Evolutionary conservation across 495 filamentous ascomycete species (phyloP).

Genomic region (Acidomyces sp.): DNA sequence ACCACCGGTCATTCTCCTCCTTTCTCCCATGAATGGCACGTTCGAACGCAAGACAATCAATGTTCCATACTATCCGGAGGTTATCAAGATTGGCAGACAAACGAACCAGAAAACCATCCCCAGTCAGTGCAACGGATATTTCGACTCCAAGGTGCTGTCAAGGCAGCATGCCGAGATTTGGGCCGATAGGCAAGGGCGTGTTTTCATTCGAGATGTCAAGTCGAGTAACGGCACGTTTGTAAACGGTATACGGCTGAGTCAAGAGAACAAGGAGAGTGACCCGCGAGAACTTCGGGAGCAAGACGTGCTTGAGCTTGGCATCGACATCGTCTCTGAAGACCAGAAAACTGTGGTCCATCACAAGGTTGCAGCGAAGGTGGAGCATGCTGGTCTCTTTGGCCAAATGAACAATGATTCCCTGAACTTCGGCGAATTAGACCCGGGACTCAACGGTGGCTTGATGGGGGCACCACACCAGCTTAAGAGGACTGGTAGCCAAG

Average conservation of each 20-base stretch:
- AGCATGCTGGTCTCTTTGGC: slow-evolving; percentile 72
- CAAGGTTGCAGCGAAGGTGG: slow-evolving; percentile 91
- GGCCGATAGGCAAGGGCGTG: slow-evolving; percentile 77
- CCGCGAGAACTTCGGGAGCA: slow-evolving; percentile 78
- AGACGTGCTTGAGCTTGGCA: slow-evolving; percentile 84
- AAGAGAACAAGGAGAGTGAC: slow-evolving; percentile 87
- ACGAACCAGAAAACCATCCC: slow-evolving; percentile 93
- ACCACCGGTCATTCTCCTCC: slow-evolving; percentile 59
- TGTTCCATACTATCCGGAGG: slow-evolving; percentile 78
- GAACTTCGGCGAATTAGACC: slow-evolving; percentile 78
- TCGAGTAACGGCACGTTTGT: slow-evolving; percentile 98
- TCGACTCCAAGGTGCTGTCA: slow-evolving; percentile 94
- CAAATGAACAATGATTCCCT: slow-evolving; percentile 57
- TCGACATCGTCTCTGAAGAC: slow-evolving; percentile 96
- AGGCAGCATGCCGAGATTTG: slow-evolving; percentile 93
- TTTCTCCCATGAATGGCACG: slow-evolving; percentile 80
- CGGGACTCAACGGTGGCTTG: slow-evolving; percentile 51
- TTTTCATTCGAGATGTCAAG: slow-evolving; percentile 94
- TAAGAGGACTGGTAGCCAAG: slow-evolving; percentile 47
- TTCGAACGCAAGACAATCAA: slow-evolving; percentile 94
- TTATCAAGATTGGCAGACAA: slow-evolving; percentile 84
- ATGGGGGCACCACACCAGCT: slow-evolving; percentile 51
- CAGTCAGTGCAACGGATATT: slow-evolving; percentile 79
- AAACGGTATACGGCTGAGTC: slow-evolving; percentile 78
- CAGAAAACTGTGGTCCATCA: slow-evolving; percentile 97